These are phyloP conservation scores for Saxophila tyrrhenica DNA, from an alignment of 495 filamentous ascomycete species.

Conservation along the genomic window DNA sequence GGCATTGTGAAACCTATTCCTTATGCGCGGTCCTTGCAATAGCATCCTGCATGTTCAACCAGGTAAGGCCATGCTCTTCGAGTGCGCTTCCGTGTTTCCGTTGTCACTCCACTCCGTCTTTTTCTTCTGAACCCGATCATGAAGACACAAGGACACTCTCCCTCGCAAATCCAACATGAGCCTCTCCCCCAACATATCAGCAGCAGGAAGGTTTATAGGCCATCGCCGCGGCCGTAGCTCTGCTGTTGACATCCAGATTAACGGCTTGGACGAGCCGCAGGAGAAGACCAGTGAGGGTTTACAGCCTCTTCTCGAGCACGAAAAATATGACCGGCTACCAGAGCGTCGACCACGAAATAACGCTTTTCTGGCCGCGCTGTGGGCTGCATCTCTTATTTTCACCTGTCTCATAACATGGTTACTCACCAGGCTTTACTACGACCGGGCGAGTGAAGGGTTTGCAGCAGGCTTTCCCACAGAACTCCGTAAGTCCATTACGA, in stretches of 20 bases:
- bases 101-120: neutral
- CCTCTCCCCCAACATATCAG: neutral
- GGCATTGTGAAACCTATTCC: neutral
- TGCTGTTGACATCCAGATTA: neutral
- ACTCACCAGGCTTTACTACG: neutral
- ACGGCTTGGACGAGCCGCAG: neutral
- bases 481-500: neutral
- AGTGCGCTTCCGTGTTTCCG: neutral
- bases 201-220: neutral
- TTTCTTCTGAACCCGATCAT: neutral
- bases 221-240: neutral
- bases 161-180: neutral
- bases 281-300: neutral
- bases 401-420: neutral
- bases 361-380: neutral
- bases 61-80: neutral
- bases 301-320: neutral
- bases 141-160: neutral
- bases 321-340: neutral
- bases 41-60: neutral
- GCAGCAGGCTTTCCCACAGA: neutral
- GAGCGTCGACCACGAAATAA: neutral
- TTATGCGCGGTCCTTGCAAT: neutral
- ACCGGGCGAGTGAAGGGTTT: neutral
- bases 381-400: constrained; percentile 2